Conservation (phyloP, 495 filamentous ascomycete species). For the Hypoxylon lenormandii region DNA sequence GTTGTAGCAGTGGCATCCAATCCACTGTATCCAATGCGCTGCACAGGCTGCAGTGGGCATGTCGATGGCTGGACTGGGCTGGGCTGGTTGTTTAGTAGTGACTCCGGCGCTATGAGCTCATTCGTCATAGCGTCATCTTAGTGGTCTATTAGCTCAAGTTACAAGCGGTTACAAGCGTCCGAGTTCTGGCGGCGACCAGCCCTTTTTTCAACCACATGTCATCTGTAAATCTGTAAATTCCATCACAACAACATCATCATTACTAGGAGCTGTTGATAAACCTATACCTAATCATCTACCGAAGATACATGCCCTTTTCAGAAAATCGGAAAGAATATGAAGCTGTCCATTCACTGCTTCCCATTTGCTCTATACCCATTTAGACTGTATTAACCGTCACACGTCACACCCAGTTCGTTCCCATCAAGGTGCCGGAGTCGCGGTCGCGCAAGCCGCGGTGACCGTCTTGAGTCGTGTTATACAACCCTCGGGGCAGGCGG, state of each 20-base stretch:
- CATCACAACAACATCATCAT: not conserved
- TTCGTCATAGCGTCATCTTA: conserved; percentile 35
- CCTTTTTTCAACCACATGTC: not conserved
- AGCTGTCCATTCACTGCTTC: not conserved
- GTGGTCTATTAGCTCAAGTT: conserved; percentile 32
- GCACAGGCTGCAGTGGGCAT: too few relatives aligned
- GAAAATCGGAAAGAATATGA: not conserved
- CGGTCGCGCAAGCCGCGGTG: conserved; percentile 41
- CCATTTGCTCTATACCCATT: not conserved
- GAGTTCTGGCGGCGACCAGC: not conserved
- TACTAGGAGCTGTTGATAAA: not conserved
- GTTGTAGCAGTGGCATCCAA: too few relatives aligned
- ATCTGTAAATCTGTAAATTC: not conserved
- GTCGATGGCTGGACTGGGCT: too few relatives aligned
- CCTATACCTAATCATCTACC: conserved; percentile 4
- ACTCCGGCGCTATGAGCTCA: conserved; percentile 25
- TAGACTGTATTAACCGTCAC: not conserved
- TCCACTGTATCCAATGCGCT: conserved; percentile 23
- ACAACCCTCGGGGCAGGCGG: conserved; percentile 54
- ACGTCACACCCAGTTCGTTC: not conserved
- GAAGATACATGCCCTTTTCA: not conserved
- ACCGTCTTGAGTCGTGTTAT: conserved; percentile 52
- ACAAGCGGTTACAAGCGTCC: too few relatives aligned
- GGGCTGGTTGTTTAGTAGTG: conserved; percentile 16
- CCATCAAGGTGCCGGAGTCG: not conserved